A percentile compares a stretch with the other conserved stretches of the same genome.
These are phyloP conservation scores for Diaporthe longicolla DNA, from an alignment of 2,329 filamentous ascomycete genomes.

Conservation along the genomic window DNA sequence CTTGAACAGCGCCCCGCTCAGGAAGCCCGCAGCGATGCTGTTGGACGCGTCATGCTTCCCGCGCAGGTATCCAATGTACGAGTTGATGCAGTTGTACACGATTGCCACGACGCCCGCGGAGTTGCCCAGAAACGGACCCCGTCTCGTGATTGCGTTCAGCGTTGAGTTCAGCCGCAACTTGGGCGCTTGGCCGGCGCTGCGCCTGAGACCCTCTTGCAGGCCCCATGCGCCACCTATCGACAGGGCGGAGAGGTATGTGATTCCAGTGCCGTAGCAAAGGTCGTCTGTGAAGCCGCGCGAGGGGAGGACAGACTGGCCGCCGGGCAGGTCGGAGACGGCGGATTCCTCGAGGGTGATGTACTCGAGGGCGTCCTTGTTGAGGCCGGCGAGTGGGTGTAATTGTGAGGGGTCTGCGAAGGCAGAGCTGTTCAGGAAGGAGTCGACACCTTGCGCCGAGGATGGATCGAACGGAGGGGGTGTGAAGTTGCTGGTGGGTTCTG, in stretches of 20 bases:
- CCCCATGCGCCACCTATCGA: constrained; percentile 92
- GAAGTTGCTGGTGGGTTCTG: constrained; percentile 66
- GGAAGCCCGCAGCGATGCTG: constrained; percentile 84
- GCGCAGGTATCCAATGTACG: constrained; percentile 81
- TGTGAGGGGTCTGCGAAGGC: constrained; percentile 87
- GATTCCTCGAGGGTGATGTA: constrained; percentile 96
- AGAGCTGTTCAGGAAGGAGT: constrained; percentile 85
- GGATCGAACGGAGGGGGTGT: constrained; percentile 76
- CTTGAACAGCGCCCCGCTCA: constrained; percentile 97
- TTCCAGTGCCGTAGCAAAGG: constrained; percentile 96
- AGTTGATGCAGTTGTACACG: constrained; percentile 95
- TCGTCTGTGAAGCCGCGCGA: constrained; percentile 98
- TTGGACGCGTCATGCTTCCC: constrained; percentile 93
- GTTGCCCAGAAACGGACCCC: constrained; percentile 96
- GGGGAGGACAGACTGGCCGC: constrained; percentile 87
- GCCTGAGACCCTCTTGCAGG: constrained; percentile 87
- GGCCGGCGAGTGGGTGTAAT: constrained; percentile 92
- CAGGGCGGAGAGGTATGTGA: constrained; percentile 92
- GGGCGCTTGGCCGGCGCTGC: constrained; percentile 82
- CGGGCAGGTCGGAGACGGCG: constrained; percentile 86
- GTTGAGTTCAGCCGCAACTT: constrained; percentile 95
- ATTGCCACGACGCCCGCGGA: constrained; percentile 96
- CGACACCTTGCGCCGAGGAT: constrained; percentile 81
- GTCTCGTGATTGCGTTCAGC: constrained; percentile 91
- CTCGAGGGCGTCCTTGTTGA: constrained; percentile 93